Conservation (phyloP, 192 early-diverging fungal species). For the Polychytrium aggregatum region DNA sequence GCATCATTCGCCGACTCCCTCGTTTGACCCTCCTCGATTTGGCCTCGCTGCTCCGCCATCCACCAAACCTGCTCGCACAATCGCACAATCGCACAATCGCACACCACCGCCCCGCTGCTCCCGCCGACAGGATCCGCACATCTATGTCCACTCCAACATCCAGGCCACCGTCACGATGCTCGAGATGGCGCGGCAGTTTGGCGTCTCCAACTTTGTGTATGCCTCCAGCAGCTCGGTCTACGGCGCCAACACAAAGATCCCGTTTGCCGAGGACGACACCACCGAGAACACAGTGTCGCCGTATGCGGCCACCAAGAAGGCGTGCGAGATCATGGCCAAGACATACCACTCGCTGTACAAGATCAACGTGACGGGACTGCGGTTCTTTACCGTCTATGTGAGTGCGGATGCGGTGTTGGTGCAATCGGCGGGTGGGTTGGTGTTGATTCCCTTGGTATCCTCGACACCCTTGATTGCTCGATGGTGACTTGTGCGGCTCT, state of each 20-base stretch:
- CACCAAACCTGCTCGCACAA: too few relatives aligned
- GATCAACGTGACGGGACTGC: constrained; percentile 6
- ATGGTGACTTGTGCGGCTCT: too few relatives aligned
- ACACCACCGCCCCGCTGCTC: too few relatives aligned
- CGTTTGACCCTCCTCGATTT: too few relatives aligned
- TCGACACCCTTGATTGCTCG: too few relatives aligned
- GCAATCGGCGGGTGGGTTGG: too few relatives aligned
- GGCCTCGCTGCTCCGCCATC: too few relatives aligned
- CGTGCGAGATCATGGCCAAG: constrained; percentile 9
- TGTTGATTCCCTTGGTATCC: too few relatives aligned
- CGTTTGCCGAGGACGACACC: constrained; percentile 7
- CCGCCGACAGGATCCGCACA: constrained; percentile 3
- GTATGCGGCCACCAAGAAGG: constrained; percentile 13
- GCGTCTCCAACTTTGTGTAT: constrained; percentile 5
- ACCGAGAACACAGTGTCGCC: constrained; percentile 5
- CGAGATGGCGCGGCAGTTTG: constrained; percentile 5
- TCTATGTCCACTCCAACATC: constrained; percentile 12
- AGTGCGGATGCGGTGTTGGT: too few relatives aligned
- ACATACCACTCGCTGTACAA: constrained; percentile 6
- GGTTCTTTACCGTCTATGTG: constrained; percentile 15
- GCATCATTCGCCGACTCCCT: too few relatives aligned
- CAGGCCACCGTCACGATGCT: constrained; percentile 6
- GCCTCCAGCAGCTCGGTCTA: constrained; percentile 8
- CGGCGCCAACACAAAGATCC: constrained; percentile 9
- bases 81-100: too few relatives aligned